A percentile compares a stretch with the other conserved stretches of the same genome.
Evolutionary conservation across 2,329 filamentous ascomycete species (phyloP).

Genomic region (Parastagonospora nodorum): DNA sequence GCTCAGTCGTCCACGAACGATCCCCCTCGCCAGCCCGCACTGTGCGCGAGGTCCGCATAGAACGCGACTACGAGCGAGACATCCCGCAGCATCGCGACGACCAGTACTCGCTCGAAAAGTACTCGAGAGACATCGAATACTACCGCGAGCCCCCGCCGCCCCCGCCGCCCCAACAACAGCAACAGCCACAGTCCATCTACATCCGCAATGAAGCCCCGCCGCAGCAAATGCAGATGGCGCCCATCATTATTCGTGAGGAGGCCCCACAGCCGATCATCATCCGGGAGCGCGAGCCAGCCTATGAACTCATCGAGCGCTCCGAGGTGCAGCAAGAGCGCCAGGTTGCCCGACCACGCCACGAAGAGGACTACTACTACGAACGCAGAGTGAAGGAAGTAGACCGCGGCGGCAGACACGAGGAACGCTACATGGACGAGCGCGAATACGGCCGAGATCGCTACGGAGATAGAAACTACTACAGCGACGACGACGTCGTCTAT

Average conservation of each 20-base stretch:
- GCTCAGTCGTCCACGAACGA: conserved; percentile 51
- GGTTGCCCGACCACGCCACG: conserved; percentile 53
- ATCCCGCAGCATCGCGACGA: conserved; percentile 32
- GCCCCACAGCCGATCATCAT: conserved; percentile 54
- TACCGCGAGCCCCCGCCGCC: conserved; percentile 46
- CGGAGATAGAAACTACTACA: conserved; percentile 55
- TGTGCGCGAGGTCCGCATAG: conserved; percentile 40
- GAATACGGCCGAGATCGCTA: conserved; percentile 46
- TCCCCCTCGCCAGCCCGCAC: conserved; percentile 51
- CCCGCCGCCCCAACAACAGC: conserved; percentile 14
- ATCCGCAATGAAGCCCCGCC: conserved; percentile 53
- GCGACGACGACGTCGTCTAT: conserved; percentile 67
- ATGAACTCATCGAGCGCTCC: conserved; percentile 64
- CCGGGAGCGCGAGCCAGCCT: conserved; percentile 60
- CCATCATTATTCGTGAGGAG: conserved; percentile 62
- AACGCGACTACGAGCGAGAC: conserved; percentile 42
- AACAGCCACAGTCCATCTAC: conserved; percentile 52
- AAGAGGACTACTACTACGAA: conserved; percentile 68
- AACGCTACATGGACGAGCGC: conserved; percentile 43
- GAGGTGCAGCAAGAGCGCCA: conserved; percentile 57
- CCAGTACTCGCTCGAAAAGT: conserved; percentile 53
- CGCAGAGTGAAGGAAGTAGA: conserved; percentile 61
- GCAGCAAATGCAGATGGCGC: conserved; percentile 53
- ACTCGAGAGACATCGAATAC: conserved; percentile 60
- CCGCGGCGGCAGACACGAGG: conserved; percentile 50